Percentiles rank a stretch among this genome's conserved stretches.
Evolutionary conservation across 2,329 filamentous ascomycete genomes (phyloP).

Genomic region (Talaromyces sp.): DNA sequence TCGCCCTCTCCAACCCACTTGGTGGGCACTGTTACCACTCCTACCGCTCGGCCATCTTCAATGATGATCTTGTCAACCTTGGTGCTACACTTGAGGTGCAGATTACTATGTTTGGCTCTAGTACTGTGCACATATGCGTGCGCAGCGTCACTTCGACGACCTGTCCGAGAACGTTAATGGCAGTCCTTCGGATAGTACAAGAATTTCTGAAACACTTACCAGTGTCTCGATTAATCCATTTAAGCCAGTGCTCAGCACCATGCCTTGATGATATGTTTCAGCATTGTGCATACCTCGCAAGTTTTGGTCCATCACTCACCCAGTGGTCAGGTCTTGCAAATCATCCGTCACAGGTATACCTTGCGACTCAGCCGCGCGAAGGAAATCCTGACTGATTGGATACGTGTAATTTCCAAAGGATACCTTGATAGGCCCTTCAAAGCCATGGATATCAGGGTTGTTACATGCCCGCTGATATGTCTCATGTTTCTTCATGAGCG

Average conservation of each 20-base stretch:
- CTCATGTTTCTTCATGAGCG: constrained; percentile 76
- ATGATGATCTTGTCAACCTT: constrained; percentile 75
- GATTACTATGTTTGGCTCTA: constrained; percentile 63
- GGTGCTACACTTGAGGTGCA: constrained; percentile 70
- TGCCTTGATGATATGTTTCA: constrained; percentile 37
- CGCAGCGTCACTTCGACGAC: constrained; percentile 70
- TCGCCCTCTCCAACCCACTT: constrained; percentile 62
- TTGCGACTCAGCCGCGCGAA: constrained; percentile 67
- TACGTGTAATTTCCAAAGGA: constrained; percentile 79
- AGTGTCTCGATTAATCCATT: constrained; percentile 69
- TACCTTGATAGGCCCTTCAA: constrained; percentile 76
- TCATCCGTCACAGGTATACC: constrained; percentile 73
- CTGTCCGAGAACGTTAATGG: constrained; percentile 40
- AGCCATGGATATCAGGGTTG: constrained; percentile 65
- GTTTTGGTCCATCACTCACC: constrained; percentile 24
- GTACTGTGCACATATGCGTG: constrained; percentile 77
- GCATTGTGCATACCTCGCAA: not conserved
- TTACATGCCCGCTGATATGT: constrained; percentile 67
- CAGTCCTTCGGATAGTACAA: not conserved
- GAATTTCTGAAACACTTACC: constrained; percentile 40
- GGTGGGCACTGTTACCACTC: constrained; percentile 65
- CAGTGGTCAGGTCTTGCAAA: constrained; percentile 62
- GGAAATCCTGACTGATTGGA: constrained; percentile 76
- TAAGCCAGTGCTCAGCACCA: constrained; percentile 77
- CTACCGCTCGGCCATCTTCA: constrained; percentile 67